Base-by-base conservation (phyloP, 2,329 filamentous ascomycete genomes). In the Phaeosphaeria sp. region DNA sequence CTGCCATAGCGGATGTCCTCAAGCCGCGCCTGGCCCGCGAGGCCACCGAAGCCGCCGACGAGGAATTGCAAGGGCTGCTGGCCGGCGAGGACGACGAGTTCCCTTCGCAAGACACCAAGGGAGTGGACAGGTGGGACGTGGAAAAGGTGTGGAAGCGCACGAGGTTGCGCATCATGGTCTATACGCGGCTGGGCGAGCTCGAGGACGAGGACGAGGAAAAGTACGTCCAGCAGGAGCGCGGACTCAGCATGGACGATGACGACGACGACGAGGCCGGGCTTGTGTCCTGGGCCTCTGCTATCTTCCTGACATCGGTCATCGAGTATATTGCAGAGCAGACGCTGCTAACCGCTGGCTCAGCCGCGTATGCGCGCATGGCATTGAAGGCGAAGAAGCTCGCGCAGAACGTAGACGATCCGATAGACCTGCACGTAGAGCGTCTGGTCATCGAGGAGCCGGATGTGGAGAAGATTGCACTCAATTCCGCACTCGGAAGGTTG, bases 131-230 rank as follows among this genome's bases (percentile, higher is more conserved):
- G 65, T 98, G 94, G 87, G 93, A 98, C 74, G 81, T 96, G n/a
- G 91, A 97, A 73, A 84, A 93, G 55, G 89, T 93, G 18, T 99
- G 95, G 93, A 97, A 96, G 80, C 87, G 95, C 65, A 95, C 93
- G 0, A 88, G 95, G 53, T 80, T 99, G 69, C 88, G 95, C 59
- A 97, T 95, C 76, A 99, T 99, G 95, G 94, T 99, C 21, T 98
- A 98, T 76, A 98, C 93, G 8, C 93, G 95, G 8, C 82, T 99
- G 6, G 95, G 95, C 45, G 94, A 99, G 73, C 89, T 99, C 85
- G 96, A 99, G 77, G 95, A 99, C 79, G 93, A 98, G 66, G 95
- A 99, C 65, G 95, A 98, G 76, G 94, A 97, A 72, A 87, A 89
- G 50, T 92, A 92, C 71, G 91, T 96, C 74, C 88, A 93, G 63